These are phyloP conservation scores for Rosa persica DNA, from an alignment of 306 rosid species.

Conservation along the genomic window DNA sequence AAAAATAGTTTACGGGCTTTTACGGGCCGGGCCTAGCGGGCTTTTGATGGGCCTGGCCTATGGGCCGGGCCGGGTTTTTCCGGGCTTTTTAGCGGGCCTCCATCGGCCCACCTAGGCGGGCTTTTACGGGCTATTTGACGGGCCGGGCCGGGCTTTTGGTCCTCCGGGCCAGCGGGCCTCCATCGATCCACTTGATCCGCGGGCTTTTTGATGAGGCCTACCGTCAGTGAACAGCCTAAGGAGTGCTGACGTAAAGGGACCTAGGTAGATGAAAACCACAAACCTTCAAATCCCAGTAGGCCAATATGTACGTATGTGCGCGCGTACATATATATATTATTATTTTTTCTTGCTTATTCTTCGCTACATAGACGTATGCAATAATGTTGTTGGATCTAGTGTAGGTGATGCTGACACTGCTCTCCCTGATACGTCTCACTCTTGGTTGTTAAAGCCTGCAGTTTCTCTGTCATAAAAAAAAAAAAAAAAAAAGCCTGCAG, in stretches of 20 bases:
- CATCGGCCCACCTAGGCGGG: no score
- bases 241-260: background rate
- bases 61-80: no score
- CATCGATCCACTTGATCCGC: no score
- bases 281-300: background rate
- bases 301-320: background rate
- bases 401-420: conserved; percentile 7
- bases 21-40: no score
- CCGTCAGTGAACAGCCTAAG: background rate
- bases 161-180: no score
- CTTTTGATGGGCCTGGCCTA: no score
- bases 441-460: conserved; percentile 6
- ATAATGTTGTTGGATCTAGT: conserved; percentile 7
- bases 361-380: background rate
- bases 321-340: background rate
- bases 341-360: background rate
- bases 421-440: background rate
- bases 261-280: background rate
- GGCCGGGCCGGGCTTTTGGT: no score
- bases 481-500: background rate
- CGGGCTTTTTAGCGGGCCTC: no score
- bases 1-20: no score
- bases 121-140: no score
- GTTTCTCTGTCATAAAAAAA: background rate
- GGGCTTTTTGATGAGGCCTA: no score